These are phyloP conservation scores for Tricholoma hemisulphureum DNA, from an alignment of 768 basidiomycete species.

Conservation along the genomic window DNA sequence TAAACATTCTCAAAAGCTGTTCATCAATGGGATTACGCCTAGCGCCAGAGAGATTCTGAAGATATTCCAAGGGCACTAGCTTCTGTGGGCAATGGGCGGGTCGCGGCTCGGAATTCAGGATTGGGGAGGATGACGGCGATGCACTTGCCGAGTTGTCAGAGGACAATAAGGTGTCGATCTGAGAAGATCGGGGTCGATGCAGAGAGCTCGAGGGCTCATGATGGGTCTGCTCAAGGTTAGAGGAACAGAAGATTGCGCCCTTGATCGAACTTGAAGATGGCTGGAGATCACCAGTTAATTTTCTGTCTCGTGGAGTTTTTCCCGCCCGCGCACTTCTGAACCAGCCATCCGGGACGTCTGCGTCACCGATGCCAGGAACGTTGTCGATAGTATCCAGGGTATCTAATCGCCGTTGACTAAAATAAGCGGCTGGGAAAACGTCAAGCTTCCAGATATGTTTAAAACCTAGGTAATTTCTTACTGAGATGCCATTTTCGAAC, in stretches of 20 bases:
- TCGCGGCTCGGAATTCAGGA: slow-evolving; percentile 27
- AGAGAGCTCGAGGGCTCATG: slow-evolving; percentile 19
- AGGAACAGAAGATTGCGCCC: slow-evolving; percentile 21
- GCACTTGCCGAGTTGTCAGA: slow-evolving; percentile 35
- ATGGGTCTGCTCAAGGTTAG: slow-evolving; percentile 19
- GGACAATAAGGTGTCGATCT: slow-evolving; percentile 25
- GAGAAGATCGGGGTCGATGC: slow-evolving; percentile 24
- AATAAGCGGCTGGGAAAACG: slow-evolving; percentile 69
- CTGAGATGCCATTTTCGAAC: slow-evolving; percentile 84
- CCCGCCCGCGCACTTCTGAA: slow-evolving; percentile 76
- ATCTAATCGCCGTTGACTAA: slow-evolving; percentile 74
- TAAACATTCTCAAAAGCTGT: slow-evolving; percentile 58
- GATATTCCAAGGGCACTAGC: slow-evolving; percentile 64
- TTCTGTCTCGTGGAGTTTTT: slow-evolving; percentile 54
- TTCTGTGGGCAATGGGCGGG: slow-evolving; percentile 25
- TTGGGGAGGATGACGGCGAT: slow-evolving; percentile 40
- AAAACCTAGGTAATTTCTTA: slow-evolving; percentile 38
- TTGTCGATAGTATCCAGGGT: slow-evolving; percentile 69
- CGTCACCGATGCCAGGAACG: slow-evolving; percentile 63
- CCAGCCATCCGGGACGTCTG: slow-evolving; percentile 70
- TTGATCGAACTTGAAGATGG: slow-evolving; percentile 34
- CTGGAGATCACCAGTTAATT: slow-evolving; percentile 30
- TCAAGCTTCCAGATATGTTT: slow-evolving; percentile 16
- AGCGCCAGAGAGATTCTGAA: slow-evolving; percentile 53
- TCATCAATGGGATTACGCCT: slow-evolving; percentile 65